Evolutionary conservation across 768 basidiomycete species (phyloP), one percentile per base, ranked within the genome.

Genomic region (Mycena olivaceomarginata): DNA sequence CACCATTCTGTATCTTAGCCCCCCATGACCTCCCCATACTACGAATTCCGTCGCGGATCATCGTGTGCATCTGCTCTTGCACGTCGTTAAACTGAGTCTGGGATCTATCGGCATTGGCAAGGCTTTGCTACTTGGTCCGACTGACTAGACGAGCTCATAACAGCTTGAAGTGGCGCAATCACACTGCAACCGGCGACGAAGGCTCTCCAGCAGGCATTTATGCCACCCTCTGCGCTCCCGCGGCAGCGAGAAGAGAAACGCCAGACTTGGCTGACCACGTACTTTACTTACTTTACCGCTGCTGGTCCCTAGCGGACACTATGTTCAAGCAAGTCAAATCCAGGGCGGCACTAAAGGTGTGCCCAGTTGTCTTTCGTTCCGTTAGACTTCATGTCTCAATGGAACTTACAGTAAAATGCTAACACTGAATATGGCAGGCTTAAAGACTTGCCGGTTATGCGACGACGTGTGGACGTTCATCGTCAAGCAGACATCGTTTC

Each of bases 381-480:
- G 1, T 53, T 53, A n/a, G 51, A 20, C 20, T 53, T 53, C n/a
- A 53, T 53, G 20, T 16, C 48, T 51, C 48, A 12, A 45, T 45
- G 43, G 43, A 60, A 18, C 11, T 51, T 22, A 10, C 22, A 25
- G 15, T 25, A 57, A 31, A 57, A 70, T 20, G 46, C 53, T 69
- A 63, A 68, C 37, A 39, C 43, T 46, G 12, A 12, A 12, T 57
- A 5, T 57, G 56, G 15, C 78, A 96, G 96, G 98, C 83, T 86
- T 99, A 70, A 92, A 95, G 80, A 99, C 97, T 2, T 99, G 98
- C 85, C 93, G 96, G 10, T 90, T 97, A 5, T 97, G 96, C 84
- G 97, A 98, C 87, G 97, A 98, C 83, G 98, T 99, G 64, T 99
- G 98, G 98, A 99, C 98, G 69, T 99, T 99, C 85, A 96, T 98